phyloP scores from a whole-genome alignment of 2,329 filamentous ascomycete genomes.

The Drechmeria coniospora region DNA sequence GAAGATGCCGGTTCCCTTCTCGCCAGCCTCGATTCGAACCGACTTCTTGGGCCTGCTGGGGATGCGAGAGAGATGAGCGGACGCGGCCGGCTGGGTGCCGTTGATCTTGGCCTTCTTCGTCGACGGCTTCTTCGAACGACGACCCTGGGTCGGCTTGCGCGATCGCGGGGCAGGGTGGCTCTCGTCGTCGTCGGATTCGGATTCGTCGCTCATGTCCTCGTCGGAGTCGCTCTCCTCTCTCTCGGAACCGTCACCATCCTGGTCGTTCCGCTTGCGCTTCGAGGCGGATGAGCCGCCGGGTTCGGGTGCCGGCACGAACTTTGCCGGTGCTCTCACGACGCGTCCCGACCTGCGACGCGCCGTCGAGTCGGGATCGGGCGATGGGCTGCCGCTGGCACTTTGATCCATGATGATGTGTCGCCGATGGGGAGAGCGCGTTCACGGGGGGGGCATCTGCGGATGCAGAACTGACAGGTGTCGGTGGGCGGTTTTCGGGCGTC shows the following conservation, averaged over 20 bases:
- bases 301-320: constrained; percentile 45
- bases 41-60: constrained; percentile 41
- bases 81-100: constrained; percentile 26
- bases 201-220: constrained; percentile 28
- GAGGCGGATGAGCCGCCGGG: constrained; percentile 20
- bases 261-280: constrained; percentile 43
- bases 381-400: constrained; percentile 7
- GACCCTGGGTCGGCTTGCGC: constrained; percentile 26
- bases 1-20: constrained; percentile 39
- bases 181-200: constrained; percentile 31
- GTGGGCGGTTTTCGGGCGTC: too few relatives aligned
- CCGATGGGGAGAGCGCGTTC: constrained; percentile 3
- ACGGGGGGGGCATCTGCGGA: constrained; percentile 7
- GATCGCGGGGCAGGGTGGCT: constrained; percentile 22
- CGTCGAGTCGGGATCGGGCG: constrained; percentile 31
- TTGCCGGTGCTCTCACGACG: constrained; percentile 44
- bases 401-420: constrained; percentile 7
- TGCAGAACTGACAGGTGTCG: too few relatives aligned
- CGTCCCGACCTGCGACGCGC: constrained; percentile 53
- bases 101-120: constrained; percentile 51
- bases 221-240: constrained; percentile 33
- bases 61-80: constrained; percentile 25
- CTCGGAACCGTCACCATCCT: constrained; percentile 31
- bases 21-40: constrained; percentile 33
- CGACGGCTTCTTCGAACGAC: constrained; percentile 38